Percentiles rank a stretch among this genome's conserved stretches.
phyloP scores from a whole-genome alignment of 2,329 filamentous ascomycete species.

The Paecilomyces formosus region DNA sequence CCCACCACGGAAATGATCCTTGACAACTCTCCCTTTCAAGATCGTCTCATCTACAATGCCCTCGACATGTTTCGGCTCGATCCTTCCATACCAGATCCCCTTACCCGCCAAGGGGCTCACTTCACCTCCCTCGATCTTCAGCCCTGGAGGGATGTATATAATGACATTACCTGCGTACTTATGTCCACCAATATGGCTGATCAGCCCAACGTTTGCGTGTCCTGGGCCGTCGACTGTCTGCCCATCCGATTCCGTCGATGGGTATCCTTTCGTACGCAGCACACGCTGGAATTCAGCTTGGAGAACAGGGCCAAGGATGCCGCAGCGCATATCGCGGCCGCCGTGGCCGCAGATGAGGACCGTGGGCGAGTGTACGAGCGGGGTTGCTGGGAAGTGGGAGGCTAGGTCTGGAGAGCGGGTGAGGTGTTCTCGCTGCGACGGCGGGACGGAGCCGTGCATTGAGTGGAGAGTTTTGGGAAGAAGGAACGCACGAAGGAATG shows the following conservation, averaged over 20 bases:
- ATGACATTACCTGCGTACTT: slow-evolving; percentile 94
- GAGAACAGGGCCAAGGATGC: slow-evolving; percentile 68
- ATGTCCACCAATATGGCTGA: slow-evolving; percentile 89
- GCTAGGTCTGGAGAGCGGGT: slow-evolving; percentile 45
- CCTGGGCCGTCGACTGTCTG: slow-evolving; percentile 18
- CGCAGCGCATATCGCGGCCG: slow-evolving; percentile 73
- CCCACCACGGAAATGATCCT: slow-evolving; percentile 73
- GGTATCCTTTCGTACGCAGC: slow-evolving; percentile 22
- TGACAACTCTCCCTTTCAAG: slow-evolving; percentile 77
- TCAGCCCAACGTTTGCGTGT: slow-evolving; percentile 34
- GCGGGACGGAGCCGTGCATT: slow-evolving; percentile 24
- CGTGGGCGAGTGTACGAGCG: slow-evolving; percentile 50
- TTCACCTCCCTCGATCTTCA: slow-evolving; percentile 13
- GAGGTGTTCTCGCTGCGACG: slow-evolving; percentile 19
- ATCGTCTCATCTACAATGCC: slow-evolving; percentile 83
- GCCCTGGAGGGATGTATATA: slow-evolving; percentile 55
- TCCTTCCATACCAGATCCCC: slow-evolving; percentile 75
- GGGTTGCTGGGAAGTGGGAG: slow-evolving; percentile 48
- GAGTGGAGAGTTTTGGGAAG: slow-evolving; percentile 27
- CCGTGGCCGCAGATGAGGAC: slow-evolving; percentile 86
- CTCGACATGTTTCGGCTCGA: slow-evolving; percentile 79
- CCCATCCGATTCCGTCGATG: slow-evolving; percentile 10
- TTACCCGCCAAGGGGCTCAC: slow-evolving; percentile 30
- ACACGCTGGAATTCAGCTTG: slow-evolving; percentile 58
- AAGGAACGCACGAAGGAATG: slow-evolving; percentile 38